Evolutionary conservation across 2,329 filamentous ascomycete species (phyloP).

Genomic region (Bimuria novae-zelandiae): DNA sequence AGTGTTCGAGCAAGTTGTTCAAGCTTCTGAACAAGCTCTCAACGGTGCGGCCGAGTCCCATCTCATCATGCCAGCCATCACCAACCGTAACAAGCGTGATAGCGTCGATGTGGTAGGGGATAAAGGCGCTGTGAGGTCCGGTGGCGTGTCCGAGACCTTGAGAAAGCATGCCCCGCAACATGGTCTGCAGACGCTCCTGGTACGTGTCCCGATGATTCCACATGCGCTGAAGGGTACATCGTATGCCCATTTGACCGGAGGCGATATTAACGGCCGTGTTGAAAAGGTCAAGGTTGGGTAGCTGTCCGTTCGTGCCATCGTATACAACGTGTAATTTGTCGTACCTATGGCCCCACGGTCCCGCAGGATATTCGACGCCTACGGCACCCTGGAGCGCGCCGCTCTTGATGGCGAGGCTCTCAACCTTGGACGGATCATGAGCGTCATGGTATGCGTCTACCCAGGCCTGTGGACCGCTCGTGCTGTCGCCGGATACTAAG

Average conservation of each 20-base stretch:
- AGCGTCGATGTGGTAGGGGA: constrained; percentile 96
- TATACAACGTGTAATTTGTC: constrained; percentile 90
- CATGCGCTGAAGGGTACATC: constrained; percentile 83
- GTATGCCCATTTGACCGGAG: constrained; percentile 88
- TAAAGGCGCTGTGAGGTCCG: constrained; percentile 92
- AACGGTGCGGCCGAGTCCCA: constrained; percentile 86
- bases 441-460: constrained; percentile 96
- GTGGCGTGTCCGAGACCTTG: constrained; percentile 88
- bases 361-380: constrained; percentile 83
- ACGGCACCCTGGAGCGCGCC: constrained; percentile 91
- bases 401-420: constrained; percentile 83
- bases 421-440: constrained; percentile 72
- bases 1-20: constrained; percentile 94
- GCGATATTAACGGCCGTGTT: constrained; percentile 92
- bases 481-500: constrained; percentile 84
- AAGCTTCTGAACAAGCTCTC: constrained; percentile 91
- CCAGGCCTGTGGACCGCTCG: constrained; percentile 91
- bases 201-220: constrained; percentile 78
- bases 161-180: constrained; percentile 89
- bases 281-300: constrained; percentile 93
- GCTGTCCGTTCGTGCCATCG: constrained; percentile 91
- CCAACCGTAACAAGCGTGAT: constrained; percentile 91
- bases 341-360: constrained; percentile 74
- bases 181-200: constrained; percentile 78
- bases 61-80: constrained; percentile 95